These are phyloP conservation scores for Amanita subjunquillea DNA, from an alignment of 768 basidiomycete genomes.

Conservation along the genomic window DNA sequence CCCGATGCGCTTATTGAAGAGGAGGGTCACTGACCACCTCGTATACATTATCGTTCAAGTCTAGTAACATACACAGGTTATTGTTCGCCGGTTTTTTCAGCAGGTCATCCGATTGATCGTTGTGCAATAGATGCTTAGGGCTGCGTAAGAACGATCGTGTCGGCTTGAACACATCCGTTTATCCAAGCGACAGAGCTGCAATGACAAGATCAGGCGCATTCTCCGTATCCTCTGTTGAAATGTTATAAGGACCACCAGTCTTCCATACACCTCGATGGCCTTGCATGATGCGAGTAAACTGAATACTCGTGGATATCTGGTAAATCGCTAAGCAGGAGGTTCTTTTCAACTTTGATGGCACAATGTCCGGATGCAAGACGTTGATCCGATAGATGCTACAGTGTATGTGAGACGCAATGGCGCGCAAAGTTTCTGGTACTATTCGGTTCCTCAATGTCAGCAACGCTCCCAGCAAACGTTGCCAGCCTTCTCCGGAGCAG, in stretches of 20 bases:
- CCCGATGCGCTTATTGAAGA: too few relatives aligned
- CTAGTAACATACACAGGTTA: slow-evolving; percentile 75
- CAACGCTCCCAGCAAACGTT: too few relatives aligned
- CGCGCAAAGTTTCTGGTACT: slow-evolving; percentile 77
- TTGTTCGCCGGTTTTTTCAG: slow-evolving; percentile 85
- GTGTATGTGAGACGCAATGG: slow-evolving; percentile 37
- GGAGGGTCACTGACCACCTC: slow-evolving; percentile 96
- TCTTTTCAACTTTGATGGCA: slow-evolving; percentile 21
- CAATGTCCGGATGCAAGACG: slow-evolving; percentile 27
- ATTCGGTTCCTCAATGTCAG: too few relatives aligned
- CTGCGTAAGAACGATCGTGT: slow-evolving; percentile 87
- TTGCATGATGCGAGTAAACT: slow-evolving; percentile 23
- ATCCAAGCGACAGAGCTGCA: background rate
- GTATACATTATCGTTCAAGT: slow-evolving; percentile 78
- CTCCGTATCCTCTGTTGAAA: slow-evolving; percentile 21
- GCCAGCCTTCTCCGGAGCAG: too few relatives aligned
- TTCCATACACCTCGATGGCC: slow-evolving; percentile 26
- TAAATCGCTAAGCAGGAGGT: background rate
- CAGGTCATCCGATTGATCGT: slow-evolving; percentile 52
- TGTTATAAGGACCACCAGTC: slow-evolving; percentile 17
- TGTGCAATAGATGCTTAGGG: slow-evolving; percentile 45
- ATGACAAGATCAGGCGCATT: slow-evolving; percentile 22
- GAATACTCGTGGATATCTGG: slow-evolving; percentile 31
- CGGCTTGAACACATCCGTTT: slow-evolving; percentile 40
- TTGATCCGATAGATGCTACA: background rate